Percentiles rank a stretch among this genome's conserved stretches.
Conservation (phyloP, 2,329 filamentous ascomycete genomes). For the Xylaria multiplex region DNA sequence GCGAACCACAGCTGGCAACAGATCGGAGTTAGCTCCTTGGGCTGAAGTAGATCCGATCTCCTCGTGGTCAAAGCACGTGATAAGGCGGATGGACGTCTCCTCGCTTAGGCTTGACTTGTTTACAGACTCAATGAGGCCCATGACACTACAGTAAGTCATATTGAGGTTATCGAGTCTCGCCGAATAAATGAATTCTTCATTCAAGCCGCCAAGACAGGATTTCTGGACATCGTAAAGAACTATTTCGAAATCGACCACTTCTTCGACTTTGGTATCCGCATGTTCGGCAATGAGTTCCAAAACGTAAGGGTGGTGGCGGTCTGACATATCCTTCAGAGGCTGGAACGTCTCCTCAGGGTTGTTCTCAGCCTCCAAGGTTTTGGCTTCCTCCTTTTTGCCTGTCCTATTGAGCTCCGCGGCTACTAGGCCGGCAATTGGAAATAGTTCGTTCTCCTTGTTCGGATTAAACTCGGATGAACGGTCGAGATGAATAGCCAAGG, state of each 20-base stretch:
- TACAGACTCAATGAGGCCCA: slow-evolving; percentile 85
- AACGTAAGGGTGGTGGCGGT: slow-evolving; percentile 89
- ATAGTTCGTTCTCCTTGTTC: slow-evolving; percentile 96
- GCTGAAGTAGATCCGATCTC: slow-evolving; percentile 94
- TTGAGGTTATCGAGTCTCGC: slow-evolving; percentile 94
- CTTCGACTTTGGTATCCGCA: slow-evolving; percentile 73
- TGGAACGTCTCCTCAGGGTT: slow-evolving; percentile 68
- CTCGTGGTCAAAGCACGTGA: slow-evolving; percentile 96
- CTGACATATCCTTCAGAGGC: slow-evolving; percentile 78
- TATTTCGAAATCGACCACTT: slow-evolving; percentile 93
- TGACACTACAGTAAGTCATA: slow-evolving; percentile 93
- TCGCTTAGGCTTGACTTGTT: slow-evolving; percentile 72
- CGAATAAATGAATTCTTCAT: slow-evolving; percentile 95
- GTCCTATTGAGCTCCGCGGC: slow-evolving; percentile 87
- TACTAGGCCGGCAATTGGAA: slow-evolving; percentile 89
- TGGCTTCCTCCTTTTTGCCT: slow-evolving; percentile 58
- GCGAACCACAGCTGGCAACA: slow-evolving; percentile 86
- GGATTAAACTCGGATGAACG: slow-evolving; percentile 87
- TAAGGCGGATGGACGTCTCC: slow-evolving; percentile 86
- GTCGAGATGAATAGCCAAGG: slow-evolving; percentile 92
- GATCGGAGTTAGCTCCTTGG: slow-evolving; percentile 92
- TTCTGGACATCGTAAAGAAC: slow-evolving; percentile 97
- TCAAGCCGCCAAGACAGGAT: slow-evolving; percentile 85
- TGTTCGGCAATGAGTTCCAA: slow-evolving; percentile 86
- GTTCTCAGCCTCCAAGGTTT: slow-evolving; percentile 49